phyloP scores from a whole-genome alignment of 495 filamentous ascomycete genomes.

The Penicillium roqueforti region DNA sequence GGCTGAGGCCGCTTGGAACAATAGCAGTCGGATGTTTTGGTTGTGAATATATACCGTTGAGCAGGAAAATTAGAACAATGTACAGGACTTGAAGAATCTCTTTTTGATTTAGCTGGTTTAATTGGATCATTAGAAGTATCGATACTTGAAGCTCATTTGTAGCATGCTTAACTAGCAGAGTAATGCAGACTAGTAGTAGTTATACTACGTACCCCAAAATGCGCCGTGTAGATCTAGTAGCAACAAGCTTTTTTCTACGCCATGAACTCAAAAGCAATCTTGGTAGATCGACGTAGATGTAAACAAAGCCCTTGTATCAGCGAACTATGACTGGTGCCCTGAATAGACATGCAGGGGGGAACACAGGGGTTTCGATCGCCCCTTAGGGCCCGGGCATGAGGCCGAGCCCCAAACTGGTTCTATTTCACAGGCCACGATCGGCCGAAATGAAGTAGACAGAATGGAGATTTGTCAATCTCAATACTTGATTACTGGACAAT shows the following conservation, averaged over 20 bases:
- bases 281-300: background rate
- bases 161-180: background rate
- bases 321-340: slow-evolving; percentile 1
- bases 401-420: background rate
- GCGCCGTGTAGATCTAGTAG: background rate
- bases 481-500: background rate
- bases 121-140: background rate
- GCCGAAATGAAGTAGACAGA: no score
- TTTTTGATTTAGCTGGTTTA: background rate
- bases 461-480: background rate
- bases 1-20: slow-evolving; percentile 26
- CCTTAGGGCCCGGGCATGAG: background rate
- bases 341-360: slow-evolving; percentile 5
- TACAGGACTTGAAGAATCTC: background rate
- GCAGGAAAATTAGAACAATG: background rate
- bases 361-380: background rate
- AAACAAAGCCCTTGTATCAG: background rate
- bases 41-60: slow-evolving; percentile 4
- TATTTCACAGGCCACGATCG: background rate
- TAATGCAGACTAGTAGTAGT: no score
- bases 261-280: background rate
- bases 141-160: background rate
- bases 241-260: background rate
- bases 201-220: background rate
- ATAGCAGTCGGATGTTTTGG: slow-evolving; percentile 33